Evolutionary conservation across 1,284 basidiomycete genomes (phyloP), one percentile per base, ranked within the genome.

Genomic region (Meira miltonrushii): DNA sequence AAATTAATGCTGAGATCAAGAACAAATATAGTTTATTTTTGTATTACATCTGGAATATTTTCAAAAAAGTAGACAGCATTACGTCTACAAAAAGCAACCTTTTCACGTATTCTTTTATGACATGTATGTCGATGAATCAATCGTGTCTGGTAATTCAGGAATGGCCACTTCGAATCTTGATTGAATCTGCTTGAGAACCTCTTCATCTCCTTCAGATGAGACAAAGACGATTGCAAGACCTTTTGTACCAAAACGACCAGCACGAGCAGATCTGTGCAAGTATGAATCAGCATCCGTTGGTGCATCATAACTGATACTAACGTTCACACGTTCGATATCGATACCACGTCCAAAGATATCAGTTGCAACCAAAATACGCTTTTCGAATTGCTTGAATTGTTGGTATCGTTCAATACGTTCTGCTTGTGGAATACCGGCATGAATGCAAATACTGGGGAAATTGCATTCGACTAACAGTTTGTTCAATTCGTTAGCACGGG

Each of bases 351-450:
- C 75, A 58, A 78, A 78, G 55, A 78, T 76, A 58, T 78, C 75
- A 11, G 75, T 78, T 39, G 75, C 74, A 39, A 78, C 75, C 8
- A 78, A 62, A 57, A 78, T 97, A 73, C 95, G 92, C 82, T 97
- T 98, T 82, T 99, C 95, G 71, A 98, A 99, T 13, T 90, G 90
- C 83, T 99, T 99, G 85, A 99, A 99, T 58, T 94, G 92, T 56
- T 90, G 90, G 83, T 98, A 99, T n/a, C 94, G 88, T 64, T 85
- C 85, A 80, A 99, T 98, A 66, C 95, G 89, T 81, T 99, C 94
- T 73, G 95, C 91, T 79, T 98, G 95, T 43, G 85, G 83, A 39
- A 99, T 82, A 39, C 88, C 92, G 39, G 93, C 97, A 80, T 98
- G 95, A 68, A 99, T 97, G 74, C 87, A 89, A 77, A 99, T 98